Evolutionary conservation across 805 yeast species (phyloP), one percentile per base, ranked within the genome.

Genomic region (Candida schatavii): DNA sequence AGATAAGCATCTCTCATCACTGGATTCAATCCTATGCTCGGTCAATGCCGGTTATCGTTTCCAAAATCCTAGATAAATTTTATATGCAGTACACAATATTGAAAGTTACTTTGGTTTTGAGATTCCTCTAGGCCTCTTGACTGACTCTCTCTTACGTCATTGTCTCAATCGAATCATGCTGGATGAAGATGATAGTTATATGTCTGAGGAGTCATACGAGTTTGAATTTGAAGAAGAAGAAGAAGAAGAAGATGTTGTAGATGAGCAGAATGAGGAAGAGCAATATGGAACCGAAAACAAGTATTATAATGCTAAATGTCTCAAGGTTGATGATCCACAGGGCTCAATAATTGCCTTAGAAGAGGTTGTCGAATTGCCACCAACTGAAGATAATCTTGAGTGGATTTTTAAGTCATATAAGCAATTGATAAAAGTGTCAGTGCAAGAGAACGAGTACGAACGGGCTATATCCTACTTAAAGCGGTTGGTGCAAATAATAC

Each of bases 371-470:
- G 37, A 40, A 4, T 22, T 39, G 29, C 43, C 42, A 34, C 15
- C 41, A 20, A 50, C 40, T 11, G 46, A 50, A 20, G 55, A 52
- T 37, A 45, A 50, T 22, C 44, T 41, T 1, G 59, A 56, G 21
- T 70, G 72, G 72, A 45, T 59, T 2, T 70, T 70, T 48, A 68
- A 66, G 40, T 54, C 73, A 4, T 50, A 48, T 40, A 72, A 72
- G 46, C 77, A 72, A 46, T 53, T 64, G 21, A 65, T 71, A 35
- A 72, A 72, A 48, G 50, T 71, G 14, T 39, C 50, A 30, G 66
- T 54, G 47, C 48, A 51, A 19, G 44, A 44, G 18, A 49, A 48
- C n/a, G 38, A 59, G 4, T 60, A 51, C 34, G 55, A 50, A 2
- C 50, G 50, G 22, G 55, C 62, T 4, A 42, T 68, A 13, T 42